Base-by-base conservation (phyloP, 2,329 filamentous ascomycete species). In the Diaporthe batatas region DNA sequence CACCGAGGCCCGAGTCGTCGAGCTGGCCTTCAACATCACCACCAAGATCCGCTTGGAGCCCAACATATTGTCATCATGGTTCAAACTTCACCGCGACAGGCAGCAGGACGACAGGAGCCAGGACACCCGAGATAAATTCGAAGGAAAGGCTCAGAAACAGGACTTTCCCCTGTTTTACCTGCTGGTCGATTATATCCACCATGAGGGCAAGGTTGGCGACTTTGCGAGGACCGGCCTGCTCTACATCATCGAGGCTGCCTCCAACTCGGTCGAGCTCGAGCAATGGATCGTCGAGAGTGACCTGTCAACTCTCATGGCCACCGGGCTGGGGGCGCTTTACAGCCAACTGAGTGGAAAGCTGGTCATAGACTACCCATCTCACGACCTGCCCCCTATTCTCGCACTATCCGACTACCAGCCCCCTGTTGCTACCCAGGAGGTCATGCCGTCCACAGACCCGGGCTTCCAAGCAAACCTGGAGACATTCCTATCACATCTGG, bases 241-340 rank as follows among this genome's bases (percentile, higher is more conserved):
- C 10, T 99, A 99, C 83, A 94, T 99, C 73, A 98, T 98, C 77
- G 96, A 98, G 83, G 94, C 94, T 0, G 94, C 96, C 0, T 96
- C 94, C 0, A 92, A 91, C 76, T 97, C 95, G 0, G 89, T 91
- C 25, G 89, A 91, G 0, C 83, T 99, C 73, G 96, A 99, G 83
- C 93, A 94, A 79, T 99, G 96, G 96, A 94, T 99, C 76, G 94
- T 98, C 59, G 95, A 98, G 80, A 98, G 96, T 81, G 96, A 99
- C 80, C 86, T 99, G 68, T 96, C 96, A 16, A 98, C 96, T 0
- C 86, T 98, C 76, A 98, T 99, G 96, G 96, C 96, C 4, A 98
- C 95, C 0, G 96, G 96, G 0, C 84, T 99, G 0, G 96, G 96
- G 21, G 96, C 89, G 87, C 79, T 92, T 59, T 90, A 91, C 80